These are phyloP conservation scores for Beauveria sp. DNA, from an alignment of 2,329 filamentous ascomycete species.

Conservation along the genomic window DNA sequence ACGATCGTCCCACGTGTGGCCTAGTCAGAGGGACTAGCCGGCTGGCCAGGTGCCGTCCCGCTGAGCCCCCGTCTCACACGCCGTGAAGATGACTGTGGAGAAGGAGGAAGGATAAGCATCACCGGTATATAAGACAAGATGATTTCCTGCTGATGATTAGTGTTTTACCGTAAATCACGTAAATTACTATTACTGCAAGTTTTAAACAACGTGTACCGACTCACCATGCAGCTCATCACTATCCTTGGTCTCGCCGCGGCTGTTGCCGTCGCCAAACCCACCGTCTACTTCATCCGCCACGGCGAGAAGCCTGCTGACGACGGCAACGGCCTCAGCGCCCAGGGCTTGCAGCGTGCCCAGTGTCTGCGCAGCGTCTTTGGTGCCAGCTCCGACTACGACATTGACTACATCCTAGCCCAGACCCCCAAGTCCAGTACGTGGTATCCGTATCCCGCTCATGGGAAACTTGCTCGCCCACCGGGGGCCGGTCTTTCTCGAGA, in stretches of 20 bases:
- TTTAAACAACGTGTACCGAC: background rate
- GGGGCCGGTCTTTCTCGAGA: too few relatives aligned
- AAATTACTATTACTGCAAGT: too few relatives aligned
- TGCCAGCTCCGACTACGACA: slow-evolving; percentile 40
- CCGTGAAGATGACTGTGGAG: background rate
- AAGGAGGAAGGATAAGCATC: background rate
- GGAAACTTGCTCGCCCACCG: too few relatives aligned
- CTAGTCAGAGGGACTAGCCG: slow-evolving; percentile 1
- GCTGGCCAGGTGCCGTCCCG: background rate
- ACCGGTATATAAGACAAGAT: background rate
- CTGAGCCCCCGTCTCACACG: background rate
- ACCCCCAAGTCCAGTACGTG: slow-evolving; percentile 37
- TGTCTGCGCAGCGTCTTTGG: slow-evolving; percentile 53
- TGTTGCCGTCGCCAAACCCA: slow-evolving; percentile 28
- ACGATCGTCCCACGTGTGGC: slow-evolving; percentile 6
- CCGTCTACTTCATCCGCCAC: slow-evolving; percentile 56
- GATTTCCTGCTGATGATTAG: background rate
- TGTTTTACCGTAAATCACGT: background rate
- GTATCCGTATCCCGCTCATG: too few relatives aligned
- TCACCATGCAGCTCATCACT: slow-evolving; percentile 17
- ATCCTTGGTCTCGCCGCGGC: slow-evolving; percentile 16
- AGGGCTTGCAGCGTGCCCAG: slow-evolving; percentile 49
- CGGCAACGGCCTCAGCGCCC: slow-evolving; percentile 39
- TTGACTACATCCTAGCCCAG: slow-evolving; percentile 51
- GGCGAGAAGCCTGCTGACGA: slow-evolving; percentile 52